Evolutionary conservation across 176 grass and related monocot species (phyloP).

Genomic region (Tillandsia leiboldiana): DNA sequence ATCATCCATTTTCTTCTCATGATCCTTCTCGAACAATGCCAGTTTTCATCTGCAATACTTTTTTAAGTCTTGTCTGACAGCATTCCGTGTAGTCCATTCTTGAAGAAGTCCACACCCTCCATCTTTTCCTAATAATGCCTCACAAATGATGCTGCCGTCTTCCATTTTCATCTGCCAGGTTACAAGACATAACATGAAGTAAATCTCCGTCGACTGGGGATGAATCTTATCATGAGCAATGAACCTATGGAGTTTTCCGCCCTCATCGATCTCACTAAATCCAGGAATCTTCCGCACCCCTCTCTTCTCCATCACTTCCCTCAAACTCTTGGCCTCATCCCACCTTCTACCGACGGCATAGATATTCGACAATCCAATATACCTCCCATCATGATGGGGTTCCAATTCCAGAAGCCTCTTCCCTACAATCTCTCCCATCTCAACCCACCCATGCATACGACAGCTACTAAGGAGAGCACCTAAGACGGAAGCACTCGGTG

Average conservation of each 20-base stretch:
- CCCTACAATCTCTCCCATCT: slow-evolving; percentile 46
- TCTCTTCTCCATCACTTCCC: slow-evolving; percentile 51
- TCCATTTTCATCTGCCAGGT: slow-evolving; percentile 50
- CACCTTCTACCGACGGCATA: slow-evolving; percentile 44
- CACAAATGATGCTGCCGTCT: slow-evolving; percentile 8
- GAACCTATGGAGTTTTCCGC: slow-evolving; percentile 27
- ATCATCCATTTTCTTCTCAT: too few relatives aligned
- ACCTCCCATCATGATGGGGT: slow-evolving; percentile 56
- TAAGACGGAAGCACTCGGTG: slow-evolving; percentile 48
- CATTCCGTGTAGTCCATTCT: neutral
- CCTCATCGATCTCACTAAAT: slow-evolving; percentile 63
- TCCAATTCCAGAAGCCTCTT: slow-evolving; percentile 56
- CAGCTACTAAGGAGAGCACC: slow-evolving; percentile 53
- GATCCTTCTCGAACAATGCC: too few relatives aligned
- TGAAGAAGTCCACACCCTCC: neutral
- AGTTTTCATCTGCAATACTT: too few relatives aligned
- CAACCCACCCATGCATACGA: slow-evolving; percentile 48
- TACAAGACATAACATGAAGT: slow-evolving; percentile 40
- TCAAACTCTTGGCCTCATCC: slow-evolving; percentile 50
- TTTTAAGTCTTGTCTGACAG: too few relatives aligned
- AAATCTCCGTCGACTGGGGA: slow-evolving; percentile 30
- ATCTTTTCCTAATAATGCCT: neutral
- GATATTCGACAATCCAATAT: slow-evolving; percentile 63
- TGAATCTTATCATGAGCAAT: slow-evolving; percentile 48
- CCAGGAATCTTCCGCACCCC: slow-evolving; percentile 48